phyloP scores from a whole-genome alignment of 306 rosid species.

The Sindora glabra region DNA sequence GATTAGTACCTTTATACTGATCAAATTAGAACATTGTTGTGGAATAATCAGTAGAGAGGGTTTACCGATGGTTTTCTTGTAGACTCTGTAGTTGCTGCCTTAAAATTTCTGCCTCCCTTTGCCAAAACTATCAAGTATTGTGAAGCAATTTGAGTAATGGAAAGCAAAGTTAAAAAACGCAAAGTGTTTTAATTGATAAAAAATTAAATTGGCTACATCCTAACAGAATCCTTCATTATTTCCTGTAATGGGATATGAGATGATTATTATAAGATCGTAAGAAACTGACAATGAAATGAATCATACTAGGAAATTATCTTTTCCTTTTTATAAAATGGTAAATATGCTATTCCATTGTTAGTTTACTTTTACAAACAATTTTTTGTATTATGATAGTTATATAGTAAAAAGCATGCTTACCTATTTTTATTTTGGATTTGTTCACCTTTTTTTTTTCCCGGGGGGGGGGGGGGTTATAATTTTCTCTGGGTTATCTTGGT shows the following conservation, averaged over 20 bases:
- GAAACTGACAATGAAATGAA: background rate
- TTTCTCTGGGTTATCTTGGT: too few relatives aligned
- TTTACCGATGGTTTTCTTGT: conserved; percentile 65
- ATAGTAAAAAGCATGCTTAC: too few relatives aligned
- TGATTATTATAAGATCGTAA: background rate
- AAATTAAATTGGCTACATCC: background rate
- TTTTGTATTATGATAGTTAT: too few relatives aligned
- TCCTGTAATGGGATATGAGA: background rate
- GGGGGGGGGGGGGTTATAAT: too few relatives aligned
- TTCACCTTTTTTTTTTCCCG: too few relatives aligned
- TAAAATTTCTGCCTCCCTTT: conserved; percentile 61
- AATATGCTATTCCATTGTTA: too few relatives aligned
- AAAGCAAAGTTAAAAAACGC: background rate
- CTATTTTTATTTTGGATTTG: too few relatives aligned
- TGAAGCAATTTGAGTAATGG: background rate
- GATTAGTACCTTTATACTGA: background rate
- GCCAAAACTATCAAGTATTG: conserved; percentile 61
- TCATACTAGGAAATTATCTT: too few relatives aligned
- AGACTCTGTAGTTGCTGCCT: conserved; percentile 68
- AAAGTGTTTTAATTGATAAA: background rate
- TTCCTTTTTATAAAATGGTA: too few relatives aligned
- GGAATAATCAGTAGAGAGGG: conserved; percentile 12
- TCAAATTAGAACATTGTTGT: background rate
- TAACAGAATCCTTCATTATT: background rate
- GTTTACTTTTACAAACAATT: too few relatives aligned